These are phyloP conservation scores for Trametes cingulata DNA, from an alignment of 768 basidiomycete genomes.

Conservation along the genomic window DNA sequence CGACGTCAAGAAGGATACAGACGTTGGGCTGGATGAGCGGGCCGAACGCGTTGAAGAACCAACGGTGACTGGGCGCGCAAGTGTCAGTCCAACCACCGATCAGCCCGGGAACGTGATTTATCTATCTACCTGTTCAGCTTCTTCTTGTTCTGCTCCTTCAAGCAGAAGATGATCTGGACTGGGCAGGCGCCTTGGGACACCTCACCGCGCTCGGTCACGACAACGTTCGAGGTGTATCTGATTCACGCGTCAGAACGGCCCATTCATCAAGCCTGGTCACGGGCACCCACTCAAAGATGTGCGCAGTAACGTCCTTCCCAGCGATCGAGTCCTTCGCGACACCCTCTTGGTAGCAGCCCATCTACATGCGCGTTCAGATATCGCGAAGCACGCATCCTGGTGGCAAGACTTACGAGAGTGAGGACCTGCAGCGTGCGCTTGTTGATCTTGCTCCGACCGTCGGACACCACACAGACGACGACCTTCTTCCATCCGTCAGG, in stretches of 20 bases:
- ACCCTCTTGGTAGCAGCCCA: constrained; percentile 88
- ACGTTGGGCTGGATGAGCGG: constrained; percentile 87
- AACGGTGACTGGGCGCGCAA: constrained; percentile 60
- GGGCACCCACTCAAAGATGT: constrained; percentile 80
- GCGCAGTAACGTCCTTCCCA: constrained; percentile 90
- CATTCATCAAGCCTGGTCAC: not conserved
- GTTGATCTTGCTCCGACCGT: constrained; percentile 85
- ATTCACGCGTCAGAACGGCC: not conserved
- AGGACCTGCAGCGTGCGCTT: constrained; percentile 90
- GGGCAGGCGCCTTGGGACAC: constrained; percentile 75
- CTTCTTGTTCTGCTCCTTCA: constrained; percentile 97
- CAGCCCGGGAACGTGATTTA: not conserved
- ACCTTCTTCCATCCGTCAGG: constrained; percentile 88
- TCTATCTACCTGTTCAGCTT: constrained; percentile 68
- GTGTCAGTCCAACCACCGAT: not conserved
- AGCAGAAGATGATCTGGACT: constrained; percentile 85
- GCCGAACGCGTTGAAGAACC: constrained; percentile 97
- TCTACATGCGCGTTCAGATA: constrained; percentile 41
- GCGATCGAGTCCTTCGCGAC: constrained; percentile 86
- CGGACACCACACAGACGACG: constrained; percentile 85
- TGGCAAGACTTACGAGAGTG: constrained; percentile 55
- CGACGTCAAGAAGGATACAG: constrained; percentile 90
- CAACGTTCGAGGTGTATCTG: constrained; percentile 76
- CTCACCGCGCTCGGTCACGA: constrained; percentile 80
- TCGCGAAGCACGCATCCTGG: not conserved